Base-by-base conservation (phyloP, 768 basidiomycete genomes). In the Coprinellus micaceus region DNA sequence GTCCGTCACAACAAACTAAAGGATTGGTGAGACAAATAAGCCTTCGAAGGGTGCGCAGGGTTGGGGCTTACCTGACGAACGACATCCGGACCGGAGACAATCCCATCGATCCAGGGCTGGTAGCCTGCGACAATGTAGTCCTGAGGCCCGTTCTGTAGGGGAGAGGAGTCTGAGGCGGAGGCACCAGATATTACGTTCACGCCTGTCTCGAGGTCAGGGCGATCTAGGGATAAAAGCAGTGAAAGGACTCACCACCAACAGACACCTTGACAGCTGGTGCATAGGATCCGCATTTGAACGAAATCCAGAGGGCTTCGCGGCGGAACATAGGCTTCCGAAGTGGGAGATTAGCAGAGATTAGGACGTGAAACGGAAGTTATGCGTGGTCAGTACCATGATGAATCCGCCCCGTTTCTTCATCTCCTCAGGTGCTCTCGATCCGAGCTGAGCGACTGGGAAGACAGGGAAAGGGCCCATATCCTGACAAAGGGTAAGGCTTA, bases 41-140 rank as follows among this genome's bases (percentile, higher is more conserved):
- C 17, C n/a, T n/a, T 22, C 9, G 15, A 43, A 17, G 7, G 15
- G 53, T n/a, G 13, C 25, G 2, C n/a, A 28, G 40, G 4, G 26
- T 25, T 19, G 49, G 10, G 29, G 28, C 36, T 3, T 51, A 63
- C 62, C 58, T 63, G 62, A 15, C 62, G 48, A 41, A 63, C 60
- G 19, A 61, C 49, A 4, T 57, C 62, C 7, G 48, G 28, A 9
- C 44, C 53, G 6, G 58, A 59, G 9, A 54, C 47, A n/a, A 58
- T 53, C 19, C 62, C 62, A 54, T 63, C 62, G 13, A 63, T 21
- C 62, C 62, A 63, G 2, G 41, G 53, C 41, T 63, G 62, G 11
- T 47, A 21, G n/a, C 58, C 60, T 15, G 57, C 57, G 4, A 63
- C 62, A 37, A 63, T 53, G 33, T 63, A 63, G 40, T 61, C 60